Percentiles rank a stretch among this genome's conserved stretches.
Conservation (phyloP, 2,329 filamentous ascomycete genomes). For the Aspergillus oerlinghausenensis region DNA sequence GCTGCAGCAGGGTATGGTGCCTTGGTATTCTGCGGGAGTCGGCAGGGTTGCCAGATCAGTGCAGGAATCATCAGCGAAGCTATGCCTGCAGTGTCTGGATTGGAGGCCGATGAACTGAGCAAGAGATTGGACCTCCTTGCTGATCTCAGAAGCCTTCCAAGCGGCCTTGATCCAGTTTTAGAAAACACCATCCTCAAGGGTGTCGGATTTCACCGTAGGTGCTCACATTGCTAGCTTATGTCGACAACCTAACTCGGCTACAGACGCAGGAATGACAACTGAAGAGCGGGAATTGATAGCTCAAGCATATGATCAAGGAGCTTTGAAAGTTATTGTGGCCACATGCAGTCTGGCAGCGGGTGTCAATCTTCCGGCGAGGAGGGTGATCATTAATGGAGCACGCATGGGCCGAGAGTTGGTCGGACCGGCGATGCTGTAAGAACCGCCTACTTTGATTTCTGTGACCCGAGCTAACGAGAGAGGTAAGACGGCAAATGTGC, state of each 20-base stretch:
- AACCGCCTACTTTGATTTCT: neutral
- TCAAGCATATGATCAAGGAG: slow-evolving; percentile 63
- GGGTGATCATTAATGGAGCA: slow-evolving; percentile 71
- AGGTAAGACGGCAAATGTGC: slow-evolving; percentile 65
- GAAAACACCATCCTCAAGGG: slow-evolving; percentile 61
- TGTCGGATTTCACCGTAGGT: slow-evolving; percentile 69
- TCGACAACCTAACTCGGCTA: slow-evolving; percentile 23
- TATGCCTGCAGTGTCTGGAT: slow-evolving; percentile 51
- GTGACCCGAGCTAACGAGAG: slow-evolving; percentile 17
- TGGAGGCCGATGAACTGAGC: slow-evolving; percentile 49
- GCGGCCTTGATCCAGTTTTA: slow-evolving; percentile 62
- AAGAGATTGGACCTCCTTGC: slow-evolving; percentile 60
- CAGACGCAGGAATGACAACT: slow-evolving; percentile 55
- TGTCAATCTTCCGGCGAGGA: slow-evolving; percentile 68
- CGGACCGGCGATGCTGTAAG: slow-evolving; percentile 68
- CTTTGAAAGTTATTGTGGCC: slow-evolving; percentile 66
- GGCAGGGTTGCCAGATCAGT: slow-evolving; percentile 62
- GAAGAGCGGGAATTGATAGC: slow-evolving; percentile 72
- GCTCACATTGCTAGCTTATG: neutral
- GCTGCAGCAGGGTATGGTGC: slow-evolving; percentile 65
- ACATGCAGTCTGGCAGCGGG: slow-evolving; percentile 78
- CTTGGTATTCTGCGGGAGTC: slow-evolving; percentile 69
- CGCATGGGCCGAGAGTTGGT: slow-evolving; percentile 72
- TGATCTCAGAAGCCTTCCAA: slow-evolving; percentile 61
- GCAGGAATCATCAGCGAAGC: slow-evolving; percentile 64